Percentiles rank a stretch among this genome's conserved stretches.
These are phyloP conservation scores for Cornus florida DNA, from an alignment of 148 eudicot species.

Conservation along the genomic window DNA sequence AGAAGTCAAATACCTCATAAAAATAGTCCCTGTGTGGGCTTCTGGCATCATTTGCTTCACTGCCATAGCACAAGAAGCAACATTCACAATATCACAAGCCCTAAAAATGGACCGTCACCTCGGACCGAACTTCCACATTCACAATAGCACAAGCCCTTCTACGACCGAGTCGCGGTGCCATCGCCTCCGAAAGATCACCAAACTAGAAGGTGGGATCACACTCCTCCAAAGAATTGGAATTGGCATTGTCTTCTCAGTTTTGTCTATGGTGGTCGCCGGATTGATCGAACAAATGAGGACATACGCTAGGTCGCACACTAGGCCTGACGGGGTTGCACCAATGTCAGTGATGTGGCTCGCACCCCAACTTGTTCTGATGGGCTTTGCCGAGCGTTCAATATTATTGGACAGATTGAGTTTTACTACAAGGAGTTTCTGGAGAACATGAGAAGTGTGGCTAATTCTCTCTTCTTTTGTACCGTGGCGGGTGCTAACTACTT, in stretches of 20 bases:
- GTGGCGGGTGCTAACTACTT: slow-evolving; percentile 57
- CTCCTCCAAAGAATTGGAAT: slow-evolving; percentile 73
- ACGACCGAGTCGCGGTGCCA: slow-evolving; percentile 63
- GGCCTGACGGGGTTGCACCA: slow-evolving; percentile 27
- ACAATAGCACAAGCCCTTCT: slow-evolving; percentile 63
- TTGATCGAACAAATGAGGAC: slow-evolving; percentile 53
- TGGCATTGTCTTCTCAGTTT: slow-evolving; percentile 46
- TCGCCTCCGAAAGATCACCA: slow-evolving; percentile 43
- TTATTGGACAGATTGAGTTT: slow-evolving; percentile 73
- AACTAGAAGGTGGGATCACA: slow-evolving; percentile 58
- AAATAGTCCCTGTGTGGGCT: slow-evolving; percentile 69
- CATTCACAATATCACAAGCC: slow-evolving; percentile 70
- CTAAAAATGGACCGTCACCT: slow-evolving; percentile 58
- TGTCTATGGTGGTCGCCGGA: slow-evolving; percentile 66
- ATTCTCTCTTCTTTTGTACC: slow-evolving; percentile 57
- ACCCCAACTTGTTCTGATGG: slow-evolving; percentile 63
- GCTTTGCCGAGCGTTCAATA: slow-evolving; percentile 70
- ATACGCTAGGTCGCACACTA: slow-evolving; percentile 23
- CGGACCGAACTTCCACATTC: slow-evolving; percentile 47
- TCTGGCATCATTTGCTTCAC: slow-evolving; percentile 65
- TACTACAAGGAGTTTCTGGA: slow-evolving; percentile 80
- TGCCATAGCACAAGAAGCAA: slow-evolving; percentile 58
- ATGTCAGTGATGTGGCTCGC: slow-evolving; percentile 58
- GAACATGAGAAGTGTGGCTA: slow-evolving; percentile 65
- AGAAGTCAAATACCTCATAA: slow-evolving; percentile 64